Conservation (phyloP, 306 rosid genomes). For the Sophora flavescens region DNA sequence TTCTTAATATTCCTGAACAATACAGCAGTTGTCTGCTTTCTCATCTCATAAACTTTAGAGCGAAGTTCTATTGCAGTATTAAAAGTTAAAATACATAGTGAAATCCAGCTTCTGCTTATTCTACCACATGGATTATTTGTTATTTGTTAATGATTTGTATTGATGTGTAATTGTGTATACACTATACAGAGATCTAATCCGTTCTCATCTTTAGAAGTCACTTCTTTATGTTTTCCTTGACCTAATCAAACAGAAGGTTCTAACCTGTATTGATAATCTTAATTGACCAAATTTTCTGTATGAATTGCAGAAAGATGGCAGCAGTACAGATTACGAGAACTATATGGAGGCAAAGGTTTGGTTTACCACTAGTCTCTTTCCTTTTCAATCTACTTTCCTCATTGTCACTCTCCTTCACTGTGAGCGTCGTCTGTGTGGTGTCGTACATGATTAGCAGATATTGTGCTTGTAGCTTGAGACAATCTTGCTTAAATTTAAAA, state of each 20-base stretch:
- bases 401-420: not conserved
- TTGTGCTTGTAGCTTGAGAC: slow-evolving; percentile 18
- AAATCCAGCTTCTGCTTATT: slow-evolving; percentile 32
- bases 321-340: slow-evolving; percentile 74
- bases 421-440: not conserved
- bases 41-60: slow-evolving; percentile 30
- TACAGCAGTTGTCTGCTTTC: slow-evolving; percentile 32
- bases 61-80: slow-evolving; percentile 3
- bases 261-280: slow-evolving; percentile 4
- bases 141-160: slow-evolving; percentile 13
- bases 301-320: slow-evolving; percentile 81
- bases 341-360: slow-evolving; percentile 90
- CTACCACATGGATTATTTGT: slow-evolving; percentile 18
- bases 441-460: slow-evolving; percentile 4
- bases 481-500: slow-evolving; percentile 33
- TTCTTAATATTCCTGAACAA: slow-evolving; percentile 37
- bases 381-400: slow-evolving; percentile 26
- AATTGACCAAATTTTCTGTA: slow-evolving; percentile 26
- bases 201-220: slow-evolving; percentile 29
- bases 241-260: not conserved
- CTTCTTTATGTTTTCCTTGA: slow-evolving; percentile 17
- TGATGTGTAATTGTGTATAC: not conserved
- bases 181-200: not conserved
- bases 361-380: slow-evolving; percentile 25
- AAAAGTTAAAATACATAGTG: not conserved